Evolutionary conservation across 371 early-diverging fungal species (phyloP), one percentile per base, ranked within the genome.

Genomic region (Synchytrium microbalum): DNA sequence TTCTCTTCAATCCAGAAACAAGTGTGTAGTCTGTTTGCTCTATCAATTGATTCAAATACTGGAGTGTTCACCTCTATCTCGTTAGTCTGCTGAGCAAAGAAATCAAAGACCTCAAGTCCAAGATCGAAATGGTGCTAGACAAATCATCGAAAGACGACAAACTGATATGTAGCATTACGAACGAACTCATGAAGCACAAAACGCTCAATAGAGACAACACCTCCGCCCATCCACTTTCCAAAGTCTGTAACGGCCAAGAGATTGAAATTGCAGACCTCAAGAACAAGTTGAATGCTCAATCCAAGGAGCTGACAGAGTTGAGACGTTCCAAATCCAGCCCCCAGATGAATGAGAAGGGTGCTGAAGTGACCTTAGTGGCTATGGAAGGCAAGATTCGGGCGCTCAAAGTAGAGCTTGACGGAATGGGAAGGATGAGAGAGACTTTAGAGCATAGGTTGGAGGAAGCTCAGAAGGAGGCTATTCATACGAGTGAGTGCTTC

Each of bases 61-160:
- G n/a, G n/a, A n/a, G n/a, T n/a, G n/a, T n/a, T n/a, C n/a, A n/a
- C n/a, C n/a, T n/a, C n/a, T n/a, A n/a, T n/a, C n/a, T n/a, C n/a
- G 1, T 57, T 10, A 67, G 65, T 13, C 32, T 59, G 2, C 59
- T 70, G 23, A 67, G 67, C 26, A 26, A 33, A 2, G 67, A 63
- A 27, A 52, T 61, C 26, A 67, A 70, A 30, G 66, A 70, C 16
- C 62, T 55, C 3, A 59, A 64, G 32, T 54, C 60, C n/a, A 65
- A 70, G 26, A 8, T 70, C 14, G 64, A 26, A n/a, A 58, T 54
- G 1, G 25, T 70, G 0, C 16, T 70, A 1, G 31, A 59, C 13
- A 70, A 70, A 29, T 59, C 53, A 19, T 38, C 51, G 24, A 67
- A 56, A n/a, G 70, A 70, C 31, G 70, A 70, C 60, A 25, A 63